Conservation (phyloP, 2,329 filamentous ascomycete genomes). For the Apiospora sp. region DNA sequence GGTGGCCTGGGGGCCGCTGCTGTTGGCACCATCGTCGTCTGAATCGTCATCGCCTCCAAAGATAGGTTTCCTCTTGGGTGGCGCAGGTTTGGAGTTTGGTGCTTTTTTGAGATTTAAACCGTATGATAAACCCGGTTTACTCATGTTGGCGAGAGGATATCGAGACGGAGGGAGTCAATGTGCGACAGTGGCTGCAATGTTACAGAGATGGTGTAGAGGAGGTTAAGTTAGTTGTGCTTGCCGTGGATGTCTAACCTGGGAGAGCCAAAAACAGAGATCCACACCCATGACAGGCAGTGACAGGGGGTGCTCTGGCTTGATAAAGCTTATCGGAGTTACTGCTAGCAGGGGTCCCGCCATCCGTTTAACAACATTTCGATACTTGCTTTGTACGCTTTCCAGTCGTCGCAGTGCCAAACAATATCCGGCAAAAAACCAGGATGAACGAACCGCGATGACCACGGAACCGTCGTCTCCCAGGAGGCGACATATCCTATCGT, state of each 20-base stretch:
- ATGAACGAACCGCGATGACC: constrained; percentile 37
- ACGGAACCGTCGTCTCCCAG: constrained; percentile 40
- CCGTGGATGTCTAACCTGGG: neutral
- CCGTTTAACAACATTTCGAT: constrained; percentile 24
- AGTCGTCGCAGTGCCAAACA: neutral
- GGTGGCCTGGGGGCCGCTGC: constrained; percentile 52
- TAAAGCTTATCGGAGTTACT: constrained; percentile 27
- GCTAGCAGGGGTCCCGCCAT: constrained; percentile 22
- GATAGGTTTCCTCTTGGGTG: constrained; percentile 60
- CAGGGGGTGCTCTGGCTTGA: constrained; percentile 2
- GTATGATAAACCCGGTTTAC: constrained; percentile 52
- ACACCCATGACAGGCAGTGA: neutral
- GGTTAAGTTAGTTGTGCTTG: neutral
- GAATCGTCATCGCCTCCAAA: constrained; percentile 51
- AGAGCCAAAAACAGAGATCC: neutral
- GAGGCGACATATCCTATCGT: constrained; percentile 45
- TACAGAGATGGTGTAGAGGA: neutral
- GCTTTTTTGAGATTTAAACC: constrained; percentile 71
- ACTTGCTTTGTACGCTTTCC: neutral
- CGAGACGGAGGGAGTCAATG: neutral
- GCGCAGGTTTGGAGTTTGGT: constrained; percentile 56
- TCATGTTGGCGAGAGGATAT: constrained; percentile 34
- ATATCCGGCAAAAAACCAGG: neutral
- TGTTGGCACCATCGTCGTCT: constrained; percentile 53
- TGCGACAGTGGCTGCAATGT: neutral